A percentile compares a stretch with the other conserved stretches of the same genome.
phyloP scores from a whole-genome alignment of 2,329 filamentous ascomycete species.

The Monilinia aucupariae region DNA sequence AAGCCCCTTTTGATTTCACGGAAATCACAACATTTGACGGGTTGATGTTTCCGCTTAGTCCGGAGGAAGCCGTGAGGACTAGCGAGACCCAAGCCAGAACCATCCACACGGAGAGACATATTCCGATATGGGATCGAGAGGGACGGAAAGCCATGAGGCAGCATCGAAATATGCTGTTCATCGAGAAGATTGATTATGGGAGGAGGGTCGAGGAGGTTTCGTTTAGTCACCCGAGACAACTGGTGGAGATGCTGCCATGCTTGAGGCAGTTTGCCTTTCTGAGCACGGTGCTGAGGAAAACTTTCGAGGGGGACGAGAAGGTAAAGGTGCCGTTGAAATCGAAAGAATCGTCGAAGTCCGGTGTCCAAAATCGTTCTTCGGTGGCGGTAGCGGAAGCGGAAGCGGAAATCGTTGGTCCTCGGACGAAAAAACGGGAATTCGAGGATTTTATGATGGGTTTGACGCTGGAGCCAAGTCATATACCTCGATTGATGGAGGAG shows the following conservation, averaged over 20 bases:
- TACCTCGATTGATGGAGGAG: conserved; percentile 16
- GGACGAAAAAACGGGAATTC: conserved; percentile 31
- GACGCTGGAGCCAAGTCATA: background rate
- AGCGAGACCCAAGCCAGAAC: conserved; percentile 48
- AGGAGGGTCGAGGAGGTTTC: conserved; percentile 61
- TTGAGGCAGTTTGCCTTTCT: conserved; percentile 72
- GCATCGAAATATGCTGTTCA: conserved; percentile 58
- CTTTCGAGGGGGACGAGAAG: conserved; percentile 40
- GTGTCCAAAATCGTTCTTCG: background rate
- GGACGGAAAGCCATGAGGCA: conserved; percentile 29
- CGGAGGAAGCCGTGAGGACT: conserved; percentile 44
- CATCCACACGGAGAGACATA: conserved; percentile 45
- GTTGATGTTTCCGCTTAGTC: conserved; percentile 49
- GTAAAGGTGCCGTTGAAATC: background rate
- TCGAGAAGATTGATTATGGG: conserved; percentile 69
- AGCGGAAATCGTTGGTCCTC: background rate
- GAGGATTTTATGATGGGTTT: conserved; percentile 29
- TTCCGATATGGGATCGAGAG: conserved; percentile 39
- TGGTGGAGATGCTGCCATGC: conserved; percentile 66
- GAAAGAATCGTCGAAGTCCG: background rate
- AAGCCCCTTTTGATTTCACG: conserved; percentile 53
- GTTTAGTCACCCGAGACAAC: conserved; percentile 72
- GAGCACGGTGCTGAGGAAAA: conserved; percentile 57
- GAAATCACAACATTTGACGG: conserved; percentile 42
- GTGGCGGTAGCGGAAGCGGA: too few relatives aligned